These are phyloP conservation scores for Neurospora sp. DNA, from an alignment of 495 filamentous ascomycete species.

Conservation along the genomic window DNA sequence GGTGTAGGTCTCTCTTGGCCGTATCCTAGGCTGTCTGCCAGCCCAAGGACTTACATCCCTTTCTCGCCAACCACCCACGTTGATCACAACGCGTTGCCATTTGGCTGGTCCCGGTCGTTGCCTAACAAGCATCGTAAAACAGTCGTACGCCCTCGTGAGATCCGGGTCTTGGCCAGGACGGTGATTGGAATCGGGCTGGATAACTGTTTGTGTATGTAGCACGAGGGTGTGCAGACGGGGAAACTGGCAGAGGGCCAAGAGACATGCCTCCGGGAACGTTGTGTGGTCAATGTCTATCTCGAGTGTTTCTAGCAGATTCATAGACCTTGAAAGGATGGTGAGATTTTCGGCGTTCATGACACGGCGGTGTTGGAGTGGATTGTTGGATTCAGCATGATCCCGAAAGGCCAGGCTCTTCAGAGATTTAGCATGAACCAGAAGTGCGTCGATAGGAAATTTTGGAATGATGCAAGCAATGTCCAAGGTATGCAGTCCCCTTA, in stretches of 20 bases:
- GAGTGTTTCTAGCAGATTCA: background rate
- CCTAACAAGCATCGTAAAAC: background rate
- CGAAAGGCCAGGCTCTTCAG: background rate
- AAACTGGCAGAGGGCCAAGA: background rate
- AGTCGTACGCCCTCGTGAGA: background rate
- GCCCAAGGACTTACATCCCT: background rate
- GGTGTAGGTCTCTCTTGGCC: background rate
- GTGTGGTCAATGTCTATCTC: background rate
- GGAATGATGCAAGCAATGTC: background rate
- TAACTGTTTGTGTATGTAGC: background rate
- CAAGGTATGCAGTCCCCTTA: conserved; percentile 2
- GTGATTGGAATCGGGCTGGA: background rate
- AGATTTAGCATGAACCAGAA: background rate
- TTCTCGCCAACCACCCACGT: background rate
- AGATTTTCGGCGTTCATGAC: background rate
- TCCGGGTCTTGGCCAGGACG: background rate
- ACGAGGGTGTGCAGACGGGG: background rate
- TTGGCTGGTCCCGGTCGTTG: background rate
- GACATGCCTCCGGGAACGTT: background rate
- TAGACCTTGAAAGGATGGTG: background rate
- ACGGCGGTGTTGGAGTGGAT: background rate
- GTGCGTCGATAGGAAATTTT: background rate
- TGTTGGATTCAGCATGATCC: background rate
- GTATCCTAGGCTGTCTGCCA: background rate
- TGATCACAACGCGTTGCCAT: background rate